Evolutionary conservation across 805 yeast genomes (phyloP).

Genomic region (Naumovozyma castellii): DNA sequence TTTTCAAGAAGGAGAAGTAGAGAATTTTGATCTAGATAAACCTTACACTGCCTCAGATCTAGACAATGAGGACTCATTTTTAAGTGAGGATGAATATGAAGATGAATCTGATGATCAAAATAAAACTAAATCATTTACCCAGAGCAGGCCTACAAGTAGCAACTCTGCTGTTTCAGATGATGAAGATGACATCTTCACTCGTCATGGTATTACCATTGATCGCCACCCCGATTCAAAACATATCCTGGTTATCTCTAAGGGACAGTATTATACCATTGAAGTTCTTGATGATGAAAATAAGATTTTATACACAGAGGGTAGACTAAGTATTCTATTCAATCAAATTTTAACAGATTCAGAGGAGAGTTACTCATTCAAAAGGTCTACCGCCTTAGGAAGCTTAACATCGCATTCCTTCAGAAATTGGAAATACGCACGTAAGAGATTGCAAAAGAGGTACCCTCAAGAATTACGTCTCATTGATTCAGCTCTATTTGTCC

Average conservation of each 20-base stretch:
- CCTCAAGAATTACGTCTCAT: constrained; percentile 36
- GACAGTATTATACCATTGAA: constrained; percentile 82
- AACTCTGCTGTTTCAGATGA: background rate
- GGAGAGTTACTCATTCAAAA: constrained; percentile 49
- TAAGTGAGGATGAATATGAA: constrained; percentile 4
- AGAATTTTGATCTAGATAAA: constrained; percentile 30
- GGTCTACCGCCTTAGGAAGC: constrained; percentile 63
- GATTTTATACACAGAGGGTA: constrained; percentile 54
- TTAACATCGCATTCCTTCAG: constrained; percentile 80
- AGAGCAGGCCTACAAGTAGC: constrained; percentile 4
- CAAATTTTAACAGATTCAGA: constrained; percentile 63
- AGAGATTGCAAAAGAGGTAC: constrained; percentile 33
- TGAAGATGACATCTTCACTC: constrained; percentile 12
- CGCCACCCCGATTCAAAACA: constrained; percentile 58
- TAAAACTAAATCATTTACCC: background rate
- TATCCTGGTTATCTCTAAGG: constrained; percentile 63
- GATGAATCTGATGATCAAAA: constrained; percentile 5
- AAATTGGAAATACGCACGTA: constrained; percentile 71
- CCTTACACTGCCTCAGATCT: constrained; percentile 40
- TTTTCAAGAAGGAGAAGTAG: constrained; percentile 23
- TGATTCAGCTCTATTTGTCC: constrained; percentile 71
- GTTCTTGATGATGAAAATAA: constrained; percentile 64
- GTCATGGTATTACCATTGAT: constrained; percentile 63
- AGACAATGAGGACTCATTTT: constrained; percentile 30
- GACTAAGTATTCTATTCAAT: constrained; percentile 54